Percentiles rank a stretch among this genome's conserved stretches.
Conservation (phyloP, 352 stramenopile genomes). For the Phytopythium delawarense region DNA sequence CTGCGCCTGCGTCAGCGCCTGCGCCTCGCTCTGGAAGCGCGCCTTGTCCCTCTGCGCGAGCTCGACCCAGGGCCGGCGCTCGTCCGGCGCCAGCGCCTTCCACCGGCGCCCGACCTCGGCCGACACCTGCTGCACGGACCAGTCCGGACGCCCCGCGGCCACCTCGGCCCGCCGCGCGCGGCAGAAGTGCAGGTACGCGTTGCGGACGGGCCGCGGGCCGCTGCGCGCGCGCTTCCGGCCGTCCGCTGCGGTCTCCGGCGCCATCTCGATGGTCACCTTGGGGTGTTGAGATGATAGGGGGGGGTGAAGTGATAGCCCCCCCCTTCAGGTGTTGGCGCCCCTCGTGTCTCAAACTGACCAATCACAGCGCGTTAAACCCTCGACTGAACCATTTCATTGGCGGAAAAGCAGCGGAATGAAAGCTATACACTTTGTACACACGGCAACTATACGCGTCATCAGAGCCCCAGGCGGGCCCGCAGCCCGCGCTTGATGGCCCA, state of each 20-base stretch:
- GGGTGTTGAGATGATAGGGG: slow-evolving; percentile 1
- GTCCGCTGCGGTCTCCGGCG: too few species aligned
- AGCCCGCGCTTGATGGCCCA: slow-evolving; percentile 24
- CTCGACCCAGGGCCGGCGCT: slow-evolving; percentile 48
- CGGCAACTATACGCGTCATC: background rate
- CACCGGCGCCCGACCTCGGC: slow-evolving; percentile 46
- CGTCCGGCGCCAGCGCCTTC: slow-evolving; percentile 33
- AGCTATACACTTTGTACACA: background rate
- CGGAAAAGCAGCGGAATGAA: background rate
- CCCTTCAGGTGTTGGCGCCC: background rate
- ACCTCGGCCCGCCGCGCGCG: slow-evolving; percentile 28
- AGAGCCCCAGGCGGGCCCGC: slow-evolving; percentile 8
- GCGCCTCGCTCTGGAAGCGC: slow-evolving; percentile 33
- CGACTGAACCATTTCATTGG: background rate
- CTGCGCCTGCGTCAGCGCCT: slow-evolving; percentile 16
- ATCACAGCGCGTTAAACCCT: background rate
- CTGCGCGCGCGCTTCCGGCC: slow-evolving; percentile 6
- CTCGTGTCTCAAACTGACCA: background rate
- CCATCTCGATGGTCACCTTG: slow-evolving; percentile 2
- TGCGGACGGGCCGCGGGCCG: slow-evolving; percentile 15
- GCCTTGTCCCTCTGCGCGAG: slow-evolving; percentile 58
- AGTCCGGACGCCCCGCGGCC: slow-evolving; percentile 24
- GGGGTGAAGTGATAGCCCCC: background rate
- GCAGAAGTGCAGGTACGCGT: slow-evolving; percentile 53
- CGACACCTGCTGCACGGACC: slow-evolving; percentile 45